These are phyloP conservation scores for Teratosphaeria epicoccoides DNA, from an alignment of 2,329 filamentous ascomycete species.

Conservation along the genomic window DNA sequence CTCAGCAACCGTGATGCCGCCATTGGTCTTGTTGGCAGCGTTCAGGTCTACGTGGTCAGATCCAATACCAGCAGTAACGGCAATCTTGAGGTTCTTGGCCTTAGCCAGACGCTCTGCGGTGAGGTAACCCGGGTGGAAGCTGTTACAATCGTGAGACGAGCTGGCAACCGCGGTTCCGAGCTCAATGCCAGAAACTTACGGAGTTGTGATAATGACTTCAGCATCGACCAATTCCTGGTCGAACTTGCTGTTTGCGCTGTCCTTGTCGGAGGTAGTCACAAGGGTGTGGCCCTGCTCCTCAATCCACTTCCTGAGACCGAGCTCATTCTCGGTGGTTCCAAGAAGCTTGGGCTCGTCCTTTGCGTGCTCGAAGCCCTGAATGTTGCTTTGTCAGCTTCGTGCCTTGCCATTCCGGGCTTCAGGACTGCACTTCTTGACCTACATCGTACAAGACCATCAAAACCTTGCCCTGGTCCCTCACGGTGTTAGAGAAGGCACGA, in stretches of 20 bases:
- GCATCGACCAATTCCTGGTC: slow-evolving; percentile 94
- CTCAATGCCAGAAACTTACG: slow-evolving; percentile 44
- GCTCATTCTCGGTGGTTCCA: slow-evolving; percentile 96
- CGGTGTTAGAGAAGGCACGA: slow-evolving; percentile 40
- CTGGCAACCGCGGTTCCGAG: not conserved
- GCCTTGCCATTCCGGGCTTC: slow-evolving; percentile 1
- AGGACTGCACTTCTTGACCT: slow-evolving; percentile 27
- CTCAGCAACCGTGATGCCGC: slow-evolving; percentile 91
- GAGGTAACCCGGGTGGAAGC: slow-evolving; percentile 97
- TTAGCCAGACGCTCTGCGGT: slow-evolving; percentile 91
- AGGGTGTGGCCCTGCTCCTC: slow-evolving; percentile 95
- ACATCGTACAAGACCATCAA: slow-evolving; percentile 89
- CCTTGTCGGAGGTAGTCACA: slow-evolving; percentile 95
- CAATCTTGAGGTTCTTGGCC: slow-evolving; percentile 98
- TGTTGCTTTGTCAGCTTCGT: slow-evolving; percentile 1
- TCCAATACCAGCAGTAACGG: slow-evolving; percentile 92
- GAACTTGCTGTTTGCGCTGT: slow-evolving; percentile 83
- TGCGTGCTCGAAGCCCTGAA: slow-evolving; percentile 68
- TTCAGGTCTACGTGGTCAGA: slow-evolving; percentile 97
- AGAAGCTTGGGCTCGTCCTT: slow-evolving; percentile 78
- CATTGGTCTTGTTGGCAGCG: slow-evolving; percentile 96
- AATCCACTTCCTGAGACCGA: slow-evolving; percentile 93
- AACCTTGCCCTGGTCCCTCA: slow-evolving; percentile 69
- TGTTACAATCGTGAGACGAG: slow-evolving; percentile 27
- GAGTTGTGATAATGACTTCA: slow-evolving; percentile 98